A percentile compares a stretch with the other conserved stretches of the same genome.
Evolutionary conservation across 1,284 basidiomycete genomes (phyloP).

Genomic region (Austroboletus rostrupii): DNA sequence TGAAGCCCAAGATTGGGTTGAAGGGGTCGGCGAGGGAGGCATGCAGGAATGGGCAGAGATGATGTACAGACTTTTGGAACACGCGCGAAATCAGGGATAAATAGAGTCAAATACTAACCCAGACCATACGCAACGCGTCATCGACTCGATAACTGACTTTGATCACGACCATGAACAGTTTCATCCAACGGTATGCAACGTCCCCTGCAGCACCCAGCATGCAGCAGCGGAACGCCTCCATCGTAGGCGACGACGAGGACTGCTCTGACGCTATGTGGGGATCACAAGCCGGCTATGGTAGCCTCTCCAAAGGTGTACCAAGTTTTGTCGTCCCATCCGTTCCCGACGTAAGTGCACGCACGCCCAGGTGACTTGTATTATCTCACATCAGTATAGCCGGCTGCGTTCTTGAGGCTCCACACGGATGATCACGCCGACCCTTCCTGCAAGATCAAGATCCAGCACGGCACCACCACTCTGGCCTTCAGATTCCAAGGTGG

Average conservation of each 20-base stretch:
- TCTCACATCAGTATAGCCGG: constrained; percentile 56
- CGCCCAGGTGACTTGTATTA: neutral
- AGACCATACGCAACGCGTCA: constrained; percentile 13
- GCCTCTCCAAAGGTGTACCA: constrained; percentile 62
- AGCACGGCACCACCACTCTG: constrained; percentile 97
- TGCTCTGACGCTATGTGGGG: constrained; percentile 72
- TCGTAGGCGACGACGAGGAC: constrained; percentile 58
- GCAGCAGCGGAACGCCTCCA: constrained; percentile 39
- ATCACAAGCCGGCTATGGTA: constrained; percentile 76
- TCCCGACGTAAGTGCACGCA: constrained; percentile 61
- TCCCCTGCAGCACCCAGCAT: constrained; percentile 49
- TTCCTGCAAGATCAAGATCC: constrained; percentile 93
- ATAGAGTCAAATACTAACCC: constrained; percentile 21
- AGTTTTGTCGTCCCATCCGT: constrained; percentile 68
- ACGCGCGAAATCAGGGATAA: constrained; percentile 29
- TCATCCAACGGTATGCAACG: constrained; percentile 64
- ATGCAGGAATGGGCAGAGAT: constrained; percentile 61
- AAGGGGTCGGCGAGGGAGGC: constrained; percentile 55
- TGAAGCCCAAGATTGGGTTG: constrained; percentile 55
- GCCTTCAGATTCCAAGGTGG: constrained; percentile 97
- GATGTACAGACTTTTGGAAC: constrained; percentile 45
- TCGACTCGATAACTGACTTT: neutral
- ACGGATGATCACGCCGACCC: constrained; percentile 94
- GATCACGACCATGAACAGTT: constrained; percentile 65
- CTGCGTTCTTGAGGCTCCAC: constrained; percentile 82